Conservation (phyloP, 441 rosid genomes). For the Mallotus japonicus region DNA sequence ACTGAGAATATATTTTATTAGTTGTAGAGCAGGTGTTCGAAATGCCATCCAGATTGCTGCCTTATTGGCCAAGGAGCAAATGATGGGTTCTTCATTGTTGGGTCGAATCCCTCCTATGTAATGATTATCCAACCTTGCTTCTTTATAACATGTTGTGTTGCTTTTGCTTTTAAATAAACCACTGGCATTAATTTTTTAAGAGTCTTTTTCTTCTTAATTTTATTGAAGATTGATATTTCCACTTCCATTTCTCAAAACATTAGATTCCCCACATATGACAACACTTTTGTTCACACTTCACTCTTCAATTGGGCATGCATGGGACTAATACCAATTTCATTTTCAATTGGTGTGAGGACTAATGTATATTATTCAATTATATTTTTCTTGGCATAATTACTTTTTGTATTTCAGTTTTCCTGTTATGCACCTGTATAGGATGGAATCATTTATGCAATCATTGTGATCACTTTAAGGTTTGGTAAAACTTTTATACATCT, state of each 20-base stretch:
- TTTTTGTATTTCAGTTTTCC: no score
- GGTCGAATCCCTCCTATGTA: conserved; percentile 97
- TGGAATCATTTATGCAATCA: not conserved
- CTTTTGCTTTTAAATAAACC: not conserved
- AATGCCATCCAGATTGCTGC: conserved; percentile 88
- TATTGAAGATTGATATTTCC: not conserved
- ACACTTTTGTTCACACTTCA: no score
- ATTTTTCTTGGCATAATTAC: no score
- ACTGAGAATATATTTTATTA: conserved; percentile 37
- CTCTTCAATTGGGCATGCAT: no score
- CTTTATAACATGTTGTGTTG: not conserved
- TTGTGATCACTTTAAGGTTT: not conserved
- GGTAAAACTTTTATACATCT: not conserved
- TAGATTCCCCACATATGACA: not conserved
- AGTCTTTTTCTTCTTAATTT: not conserved
- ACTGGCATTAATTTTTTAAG: no score
- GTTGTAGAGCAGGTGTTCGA: conserved; percentile 78
- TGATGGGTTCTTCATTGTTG: conserved; percentile 56
- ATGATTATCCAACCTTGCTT: conserved; percentile 17
- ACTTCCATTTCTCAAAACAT: conserved; percentile 1
- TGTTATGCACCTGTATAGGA: no score
- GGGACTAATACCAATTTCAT: no score
- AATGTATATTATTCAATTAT: no score
- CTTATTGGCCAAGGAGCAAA: conserved; percentile 70
- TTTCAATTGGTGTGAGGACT: no score